Evolutionary conservation across 768 basidiomycete genomes (phyloP).

Genomic region (Lactifluus hygrophoroides): DNA sequence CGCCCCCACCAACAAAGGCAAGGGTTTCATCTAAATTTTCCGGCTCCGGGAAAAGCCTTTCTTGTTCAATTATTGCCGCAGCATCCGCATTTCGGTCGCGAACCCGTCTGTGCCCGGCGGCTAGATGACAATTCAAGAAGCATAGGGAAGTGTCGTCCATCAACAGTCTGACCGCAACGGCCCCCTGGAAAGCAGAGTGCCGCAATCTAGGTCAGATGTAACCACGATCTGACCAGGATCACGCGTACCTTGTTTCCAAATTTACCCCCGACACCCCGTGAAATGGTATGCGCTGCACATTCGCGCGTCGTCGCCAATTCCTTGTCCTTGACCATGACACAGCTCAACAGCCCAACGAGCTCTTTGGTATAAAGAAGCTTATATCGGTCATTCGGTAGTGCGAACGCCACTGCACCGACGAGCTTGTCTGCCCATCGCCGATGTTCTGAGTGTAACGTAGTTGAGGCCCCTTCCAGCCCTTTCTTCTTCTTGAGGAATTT

Average conservation of each 20-base stretch:
- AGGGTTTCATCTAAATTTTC: conserved; percentile 45
- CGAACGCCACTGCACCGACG: conserved; percentile 56
- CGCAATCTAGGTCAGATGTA: not conserved
- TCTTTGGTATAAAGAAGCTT: conserved; percentile 78
- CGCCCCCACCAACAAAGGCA: conserved; percentile 82
- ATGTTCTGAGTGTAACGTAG: conserved; percentile 82
- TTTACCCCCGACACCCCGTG: conserved; percentile 85
- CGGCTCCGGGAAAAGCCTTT: conserved; percentile 46
- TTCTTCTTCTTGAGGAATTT: conserved; percentile 73
- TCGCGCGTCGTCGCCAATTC: conserved; percentile 56
- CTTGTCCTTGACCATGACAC: conserved; percentile 62
- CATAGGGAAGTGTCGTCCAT: conserved; percentile 91
- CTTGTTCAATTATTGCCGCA: conserved; percentile 79
- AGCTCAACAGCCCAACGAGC: conserved; percentile 81
- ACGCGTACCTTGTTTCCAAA: conserved; percentile 90
- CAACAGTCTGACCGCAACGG: conserved; percentile 81
- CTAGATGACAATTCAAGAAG: conserved; percentile 94
- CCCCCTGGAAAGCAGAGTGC: conserved; percentile 46
- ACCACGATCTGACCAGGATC: not conserved
- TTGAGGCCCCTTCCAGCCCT: conserved; percentile 53
- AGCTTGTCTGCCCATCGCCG: conserved; percentile 84
- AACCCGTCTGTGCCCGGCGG: conserved; percentile 84
- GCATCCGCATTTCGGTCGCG: conserved; percentile 82
- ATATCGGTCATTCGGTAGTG: conserved; percentile 69
- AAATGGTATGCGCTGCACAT: conserved; percentile 70